These are phyloP conservation scores for Fusarium pseudonygamai DNA, from an alignment of 2,329 filamentous ascomycete genomes.

Conservation along the genomic window DNA sequence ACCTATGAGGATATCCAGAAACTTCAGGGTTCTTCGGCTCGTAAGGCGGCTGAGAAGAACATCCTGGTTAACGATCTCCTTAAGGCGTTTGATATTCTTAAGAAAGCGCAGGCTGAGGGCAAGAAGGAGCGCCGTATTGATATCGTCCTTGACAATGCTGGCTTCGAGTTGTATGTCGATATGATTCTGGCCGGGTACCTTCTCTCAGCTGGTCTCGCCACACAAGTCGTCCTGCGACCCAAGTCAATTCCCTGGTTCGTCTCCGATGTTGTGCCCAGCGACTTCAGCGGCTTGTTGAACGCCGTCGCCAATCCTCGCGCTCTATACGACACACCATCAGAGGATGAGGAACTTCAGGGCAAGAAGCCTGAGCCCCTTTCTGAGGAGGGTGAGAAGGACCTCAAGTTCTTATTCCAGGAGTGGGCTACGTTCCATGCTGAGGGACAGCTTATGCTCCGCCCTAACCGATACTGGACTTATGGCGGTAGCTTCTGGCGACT, in stretches of 20 bases:
- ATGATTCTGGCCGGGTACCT: slow-evolving; percentile 92
- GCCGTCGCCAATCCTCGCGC: slow-evolving; percentile 78
- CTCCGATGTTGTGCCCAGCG: slow-evolving; percentile 87
- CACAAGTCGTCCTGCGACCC: slow-evolving; percentile 86
- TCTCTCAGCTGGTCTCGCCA: slow-evolving; percentile 84
- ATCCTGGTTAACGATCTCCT: slow-evolving; percentile 89
- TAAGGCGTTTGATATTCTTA: slow-evolving; percentile 74
- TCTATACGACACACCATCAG: slow-evolving; percentile 81
- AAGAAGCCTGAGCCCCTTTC: slow-evolving; percentile 70
- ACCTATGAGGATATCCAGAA: slow-evolving; percentile 98
- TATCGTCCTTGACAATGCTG: slow-evolving; percentile 95
- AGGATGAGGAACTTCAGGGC: slow-evolving; percentile 69
- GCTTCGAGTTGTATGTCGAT: slow-evolving; percentile 97
- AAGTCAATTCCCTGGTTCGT: slow-evolving; percentile 99
- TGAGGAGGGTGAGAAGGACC: slow-evolving; percentile 71
- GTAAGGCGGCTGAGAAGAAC: slow-evolving; percentile 89
- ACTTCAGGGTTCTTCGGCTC: slow-evolving; percentile 86
- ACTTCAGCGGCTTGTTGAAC: slow-evolving; percentile 84
- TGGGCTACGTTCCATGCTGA: slow-evolving; percentile 85
- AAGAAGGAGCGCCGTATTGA: slow-evolving; percentile 82
- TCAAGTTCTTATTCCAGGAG: slow-evolving; percentile 81
- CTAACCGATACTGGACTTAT: slow-evolving; percentile 92
- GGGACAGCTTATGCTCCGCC: slow-evolving; percentile 82
- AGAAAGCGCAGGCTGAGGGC: slow-evolving; percentile 69
- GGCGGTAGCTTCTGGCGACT: slow-evolving; percentile 90